Base-by-base conservation (phyloP, 2,329 filamentous ascomycete genomes). In the Blastomyces silverae region DNA sequence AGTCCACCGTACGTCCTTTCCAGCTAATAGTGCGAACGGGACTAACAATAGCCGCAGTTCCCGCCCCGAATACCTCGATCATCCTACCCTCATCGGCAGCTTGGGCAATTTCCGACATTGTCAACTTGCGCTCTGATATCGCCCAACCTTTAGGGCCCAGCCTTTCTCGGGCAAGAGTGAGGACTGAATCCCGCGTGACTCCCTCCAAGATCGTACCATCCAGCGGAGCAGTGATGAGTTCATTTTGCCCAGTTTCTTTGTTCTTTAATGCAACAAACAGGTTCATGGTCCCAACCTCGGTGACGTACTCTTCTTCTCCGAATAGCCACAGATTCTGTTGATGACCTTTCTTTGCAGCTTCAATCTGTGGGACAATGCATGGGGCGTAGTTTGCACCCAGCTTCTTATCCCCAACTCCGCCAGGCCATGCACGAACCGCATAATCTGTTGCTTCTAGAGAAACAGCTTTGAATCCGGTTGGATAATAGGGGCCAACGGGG, bases 261-360 rank as follows among this genome's bases (percentile, higher is more conserved):
- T 95, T 87, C 80, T 87, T 87, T 71, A 97, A 79, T 53, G 89
- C 92, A 42, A 89, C 88, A 73, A 97, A 99, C 76, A 99, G 87
- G 80, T 99, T 99, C 94, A 99, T 99, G 65, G 94, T 97, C 73
- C 94, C 94, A 64, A 97, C 94, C 79, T 99, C 94, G 58, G 94
- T 99, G 65, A 97, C 88, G 73, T 89, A 96, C 77, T 97, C 91
- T 78, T 97, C 91, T 74, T 95, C 88, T 55, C 92, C 92, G 75
- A 97, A 99, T 42, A 99, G 82, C 94, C 94, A 99, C 63, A 99
- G 84, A 79, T 97, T 99, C 82, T 99, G 94, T 80, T 97, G 93
- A 84, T 92, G 96, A 28, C 94, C 94, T 64, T 92, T 87, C 77
- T 87, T 89, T 57, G 92, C 91, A 53, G 94, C 94, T 79, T 96